A percentile compares a stretch with the other conserved stretches of the same genome.
Evolutionary conservation across 1,139 yeast species (phyloP).

Genomic region (Nakaseomyces glabratus): DNA sequence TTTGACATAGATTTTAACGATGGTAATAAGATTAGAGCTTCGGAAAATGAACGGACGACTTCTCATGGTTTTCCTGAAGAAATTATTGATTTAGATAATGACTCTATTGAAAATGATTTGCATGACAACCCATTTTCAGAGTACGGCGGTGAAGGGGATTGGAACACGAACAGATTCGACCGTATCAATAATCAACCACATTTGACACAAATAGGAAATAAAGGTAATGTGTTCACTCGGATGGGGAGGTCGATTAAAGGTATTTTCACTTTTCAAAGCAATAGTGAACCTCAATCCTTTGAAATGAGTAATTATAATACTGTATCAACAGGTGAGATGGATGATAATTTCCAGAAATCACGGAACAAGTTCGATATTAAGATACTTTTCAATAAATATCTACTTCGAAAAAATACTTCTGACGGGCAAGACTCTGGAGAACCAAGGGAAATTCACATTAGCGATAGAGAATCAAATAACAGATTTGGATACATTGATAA

Average conservation of each 20-base stretch:
- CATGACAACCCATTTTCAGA: slow-evolving; percentile 25
- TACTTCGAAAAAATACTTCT: slow-evolving; percentile 34
- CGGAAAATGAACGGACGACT: slow-evolving; percentile 9
- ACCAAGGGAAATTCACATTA: slow-evolving; percentile 66
- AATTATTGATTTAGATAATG: slow-evolving; percentile 28
- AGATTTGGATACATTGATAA: slow-evolving; percentile 62
- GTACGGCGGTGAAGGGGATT: slow-evolving; percentile 14
- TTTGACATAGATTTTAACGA: slow-evolving; percentile 28
- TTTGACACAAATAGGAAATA: slow-evolving; percentile 10
- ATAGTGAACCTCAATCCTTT: slow-evolving; percentile 24
- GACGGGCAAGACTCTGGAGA: slow-evolving; percentile 26
- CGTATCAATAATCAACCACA: slow-evolving; percentile 15
- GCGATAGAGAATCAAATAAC: slow-evolving; percentile 49
- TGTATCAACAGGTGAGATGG: slow-evolving; percentile 20
- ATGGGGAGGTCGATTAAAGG: slow-evolving; percentile 17
- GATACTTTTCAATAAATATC: slow-evolving; percentile 40
- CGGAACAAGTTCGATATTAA: slow-evolving; percentile 46
- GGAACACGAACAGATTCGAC: slow-evolving; percentile 15
- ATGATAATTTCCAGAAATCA: slow-evolving; percentile 25
- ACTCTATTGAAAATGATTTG: slow-evolving; percentile 26
- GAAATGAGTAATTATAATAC: slow-evolving; percentile 30
- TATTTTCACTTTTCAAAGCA: slow-evolving; percentile 12
- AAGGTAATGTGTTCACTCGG: slow-evolving; percentile 20
- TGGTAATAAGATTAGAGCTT: slow-evolving; percentile 6
- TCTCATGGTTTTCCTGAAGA: slow-evolving; percentile 24